Evolutionary conservation across 2,329 filamentous ascomycete species (phyloP).

Genomic region (Trichoderma simmonsii): DNA sequence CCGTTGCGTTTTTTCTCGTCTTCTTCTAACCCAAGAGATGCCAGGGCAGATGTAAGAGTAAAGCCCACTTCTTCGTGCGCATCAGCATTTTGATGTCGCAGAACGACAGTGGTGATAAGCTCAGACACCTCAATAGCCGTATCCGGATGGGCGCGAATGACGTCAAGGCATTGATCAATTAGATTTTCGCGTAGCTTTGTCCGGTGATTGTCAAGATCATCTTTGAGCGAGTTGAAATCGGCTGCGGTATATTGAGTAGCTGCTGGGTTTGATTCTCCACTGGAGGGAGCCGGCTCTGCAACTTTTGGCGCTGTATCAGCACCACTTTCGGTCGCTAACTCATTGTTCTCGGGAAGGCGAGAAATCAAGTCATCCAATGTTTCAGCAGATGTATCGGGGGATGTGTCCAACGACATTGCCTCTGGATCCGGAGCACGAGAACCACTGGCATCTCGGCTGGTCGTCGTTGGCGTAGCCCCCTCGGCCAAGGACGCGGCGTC

Average conservation of each 20-base stretch:
- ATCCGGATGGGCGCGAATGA: conserved; percentile 82
- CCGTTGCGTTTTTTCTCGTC: conserved; percentile 63
- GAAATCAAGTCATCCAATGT: conserved; percentile 30
- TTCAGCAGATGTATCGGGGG: conserved; percentile 30
- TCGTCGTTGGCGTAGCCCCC: conserved; percentile 19
- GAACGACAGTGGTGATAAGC: conserved; percentile 71
- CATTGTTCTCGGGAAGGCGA: conserved; percentile 23
- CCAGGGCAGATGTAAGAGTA: conserved; percentile 79
- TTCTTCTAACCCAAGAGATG: conserved; percentile 61
- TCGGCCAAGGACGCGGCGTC: conserved; percentile 35
- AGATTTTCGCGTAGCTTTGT: conserved; percentile 69
- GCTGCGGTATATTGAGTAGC: conserved; percentile 21
- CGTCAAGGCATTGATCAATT: conserved; percentile 85
- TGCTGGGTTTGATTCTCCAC: conserved; percentile 17
- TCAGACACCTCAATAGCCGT: conserved; percentile 90
- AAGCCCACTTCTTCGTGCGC: conserved; percentile 71
- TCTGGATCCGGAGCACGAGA: conserved; percentile 32
- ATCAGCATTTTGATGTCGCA: conserved; percentile 54
- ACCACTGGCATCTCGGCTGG: conserved; percentile 27
- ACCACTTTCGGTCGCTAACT: conserved; percentile 24
- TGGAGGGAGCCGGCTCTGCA: conserved; percentile 16
- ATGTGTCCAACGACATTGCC: conserved; percentile 38
- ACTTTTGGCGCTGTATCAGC: conserved; percentile 21
- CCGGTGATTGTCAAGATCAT: conserved; percentile 76
- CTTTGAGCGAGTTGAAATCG: conserved; percentile 47